Percentiles rank a stretch among this genome's conserved stretches.
Conservation (phyloP, 2,329 filamentous ascomycete species). For the Uncinocarpus reesii region DNA sequence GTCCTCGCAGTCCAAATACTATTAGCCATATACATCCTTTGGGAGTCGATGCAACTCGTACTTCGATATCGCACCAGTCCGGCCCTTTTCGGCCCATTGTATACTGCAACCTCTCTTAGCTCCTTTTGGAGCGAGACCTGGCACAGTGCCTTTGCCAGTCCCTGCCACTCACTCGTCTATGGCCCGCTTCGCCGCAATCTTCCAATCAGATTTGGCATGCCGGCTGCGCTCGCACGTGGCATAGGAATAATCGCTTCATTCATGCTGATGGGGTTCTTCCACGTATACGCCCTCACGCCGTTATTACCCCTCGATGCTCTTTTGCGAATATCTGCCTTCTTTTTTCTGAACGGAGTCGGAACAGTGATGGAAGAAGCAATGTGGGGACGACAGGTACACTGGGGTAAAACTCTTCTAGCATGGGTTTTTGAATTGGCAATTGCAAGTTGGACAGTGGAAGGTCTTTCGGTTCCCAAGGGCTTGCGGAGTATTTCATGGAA, state of each 20-base stretch:
- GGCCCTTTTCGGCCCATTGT: constrained; percentile 35
- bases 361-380: constrained; percentile 23
- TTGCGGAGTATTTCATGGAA: constrained; percentile 18
- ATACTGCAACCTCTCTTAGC: constrained; percentile 28
- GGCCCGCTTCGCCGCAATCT: constrained; percentile 28
- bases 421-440: constrained; percentile 23
- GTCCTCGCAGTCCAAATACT: constrained; percentile 33
- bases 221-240: constrained; percentile 25
- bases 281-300: constrained; percentile 31
- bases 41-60: constrained; percentile 31
- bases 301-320: constrained; percentile 26
- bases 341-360: constrained; percentile 33
- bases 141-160: constrained; percentile 36
- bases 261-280: constrained; percentile 33
- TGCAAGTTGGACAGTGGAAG: constrained; percentile 23
- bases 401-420: constrained; percentile 21
- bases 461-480: constrained; percentile 20
- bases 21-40: constrained; percentile 34
- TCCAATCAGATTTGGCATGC: constrained; percentile 23
- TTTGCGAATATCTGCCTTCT: constrained; percentile 30
- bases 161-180: constrained; percentile 34
- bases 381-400: constrained; percentile 21
- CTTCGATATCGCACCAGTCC: constrained; percentile 31
- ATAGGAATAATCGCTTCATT: constrained; percentile 32
- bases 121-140: constrained; percentile 37